phyloP scores from a whole-genome alignment of 2,329 filamentous ascomycete species.

The Colletotrichum euphorbiae region DNA sequence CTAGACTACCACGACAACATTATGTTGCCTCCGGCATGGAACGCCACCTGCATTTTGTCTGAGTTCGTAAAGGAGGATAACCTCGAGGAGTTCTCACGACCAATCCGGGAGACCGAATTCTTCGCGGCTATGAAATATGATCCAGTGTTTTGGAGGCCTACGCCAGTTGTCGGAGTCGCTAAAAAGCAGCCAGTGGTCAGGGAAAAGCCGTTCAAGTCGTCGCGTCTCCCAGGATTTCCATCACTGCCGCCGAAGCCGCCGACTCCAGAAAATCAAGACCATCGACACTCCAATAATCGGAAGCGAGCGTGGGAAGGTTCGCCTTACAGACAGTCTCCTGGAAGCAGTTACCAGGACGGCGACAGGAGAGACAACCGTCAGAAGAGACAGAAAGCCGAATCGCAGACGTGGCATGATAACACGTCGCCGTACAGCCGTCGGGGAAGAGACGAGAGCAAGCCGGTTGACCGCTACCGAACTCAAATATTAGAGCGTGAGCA shows the following conservation, averaged over 20 bases:
- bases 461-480: conserved; percentile 23
- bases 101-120: conserved; percentile 54
- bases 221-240: conserved; percentile 30
- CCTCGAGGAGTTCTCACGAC: conserved; percentile 54
- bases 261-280: conserved; percentile 26
- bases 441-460: conserved; percentile 15
- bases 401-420: conserved; percentile 1
- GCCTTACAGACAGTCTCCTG: neutral
- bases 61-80: conserved; percentile 58
- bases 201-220: conserved; percentile 33
- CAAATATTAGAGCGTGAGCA: conserved; percentile 20
- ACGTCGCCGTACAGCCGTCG: conserved; percentile 14
- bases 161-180: neutral
- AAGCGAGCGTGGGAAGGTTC: conserved; percentile 36
- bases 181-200: conserved; percentile 17
- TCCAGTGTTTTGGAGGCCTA: conserved; percentile 53
- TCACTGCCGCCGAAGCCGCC: conserved; percentile 35
- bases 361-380: conserved; percentile 15
- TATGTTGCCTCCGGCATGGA: conserved; percentile 58
- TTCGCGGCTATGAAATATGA: conserved; percentile 57
- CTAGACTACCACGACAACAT: conserved; percentile 57
- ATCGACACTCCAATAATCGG: conserved; percentile 16
- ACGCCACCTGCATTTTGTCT: conserved; percentile 57
- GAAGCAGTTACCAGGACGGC: neutral
- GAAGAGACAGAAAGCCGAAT: conserved; percentile 28